Evolutionary conservation across 345 rosid genomes (phyloP).

Genomic region (Erysimum cheiranthoides): DNA sequence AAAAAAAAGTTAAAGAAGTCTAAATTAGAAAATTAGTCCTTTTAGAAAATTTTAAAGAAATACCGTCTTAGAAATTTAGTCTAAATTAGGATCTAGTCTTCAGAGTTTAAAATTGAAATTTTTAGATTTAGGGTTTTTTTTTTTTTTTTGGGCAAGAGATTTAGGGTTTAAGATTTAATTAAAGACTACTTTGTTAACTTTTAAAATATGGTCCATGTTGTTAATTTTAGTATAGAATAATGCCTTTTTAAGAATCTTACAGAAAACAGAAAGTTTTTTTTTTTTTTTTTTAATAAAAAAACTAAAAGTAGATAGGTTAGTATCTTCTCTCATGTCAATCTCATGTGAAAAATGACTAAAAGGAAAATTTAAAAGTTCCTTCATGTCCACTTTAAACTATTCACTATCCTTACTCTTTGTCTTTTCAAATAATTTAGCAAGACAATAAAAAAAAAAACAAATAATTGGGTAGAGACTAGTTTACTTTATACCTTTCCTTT

Average conservation of each 20-base stretch:
- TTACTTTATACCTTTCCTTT: slow-evolving; percentile 52
- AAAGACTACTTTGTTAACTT: neutral
- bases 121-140: neutral
- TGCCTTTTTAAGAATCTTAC: neutral
- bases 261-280: neutral
- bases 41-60: neutral
- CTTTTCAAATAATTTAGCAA: neutral
- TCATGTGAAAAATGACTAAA: neutral
- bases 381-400: neutral
- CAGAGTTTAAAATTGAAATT: neutral
- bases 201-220: neutral
- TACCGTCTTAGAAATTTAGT: too few relatives aligned
- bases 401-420: neutral
- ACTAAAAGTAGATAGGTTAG: neutral
- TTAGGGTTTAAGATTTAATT: neutral
- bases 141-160: too few relatives aligned
- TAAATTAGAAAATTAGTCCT: neutral
- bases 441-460: neutral
- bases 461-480: neutral
- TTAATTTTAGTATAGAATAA: neutral
- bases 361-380: neutral
- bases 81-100: neutral
- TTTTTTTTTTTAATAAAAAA: too few relatives aligned
- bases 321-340: neutral
- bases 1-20: neutral